Conservation (phyloP, 2,329 filamentous ascomycete species). For the Uncinocarpus reesii region DNA sequence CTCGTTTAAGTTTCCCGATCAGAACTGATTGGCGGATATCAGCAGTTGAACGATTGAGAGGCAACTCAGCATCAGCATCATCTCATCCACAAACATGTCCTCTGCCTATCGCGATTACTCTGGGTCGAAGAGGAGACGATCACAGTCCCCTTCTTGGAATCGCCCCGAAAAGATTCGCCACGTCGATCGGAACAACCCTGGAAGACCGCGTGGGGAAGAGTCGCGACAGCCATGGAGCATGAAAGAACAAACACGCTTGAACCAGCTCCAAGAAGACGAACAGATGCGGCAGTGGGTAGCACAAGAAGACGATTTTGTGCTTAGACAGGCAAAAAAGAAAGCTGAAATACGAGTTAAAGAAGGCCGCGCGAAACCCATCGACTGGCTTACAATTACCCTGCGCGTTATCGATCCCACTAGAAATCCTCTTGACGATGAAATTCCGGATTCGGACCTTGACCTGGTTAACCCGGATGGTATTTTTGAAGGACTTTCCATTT, state of each 20-base stretch:
- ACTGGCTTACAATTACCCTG: conserved; percentile 84
- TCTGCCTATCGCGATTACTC: conserved; percentile 26
- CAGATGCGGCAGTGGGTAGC: conserved; percentile 76
- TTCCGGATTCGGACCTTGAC: conserved; percentile 64
- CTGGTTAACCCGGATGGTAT: conserved; percentile 72
- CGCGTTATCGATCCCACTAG: conserved; percentile 77
- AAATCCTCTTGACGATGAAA: conserved; percentile 71
- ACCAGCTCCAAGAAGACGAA: conserved; percentile 60
- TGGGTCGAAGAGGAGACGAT: conserved; percentile 33
- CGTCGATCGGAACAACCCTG: conserved; percentile 22
- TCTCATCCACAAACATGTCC: conserved; percentile 23
- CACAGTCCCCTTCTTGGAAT: conserved; percentile 35
- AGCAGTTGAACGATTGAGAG: too few relatives aligned
- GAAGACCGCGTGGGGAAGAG: conserved; percentile 19
- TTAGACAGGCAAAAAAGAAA: conserved; percentile 97
- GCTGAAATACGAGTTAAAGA: conserved; percentile 89
- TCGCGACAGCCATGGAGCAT: conserved; percentile 18
- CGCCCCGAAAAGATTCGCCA: conserved; percentile 32
- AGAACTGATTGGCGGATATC: too few relatives aligned
- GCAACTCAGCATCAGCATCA: neutral
- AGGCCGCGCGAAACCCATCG: conserved; percentile 80
- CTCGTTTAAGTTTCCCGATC: conserved; percentile 7
- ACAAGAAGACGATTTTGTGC: conserved; percentile 88
- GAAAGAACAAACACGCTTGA: conserved; percentile 39
- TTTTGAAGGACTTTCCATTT: conserved; percentile 59